Conservation (phyloP, 1,139 yeast genomes). For the Scheffersomyces parashehatae region DNA sequence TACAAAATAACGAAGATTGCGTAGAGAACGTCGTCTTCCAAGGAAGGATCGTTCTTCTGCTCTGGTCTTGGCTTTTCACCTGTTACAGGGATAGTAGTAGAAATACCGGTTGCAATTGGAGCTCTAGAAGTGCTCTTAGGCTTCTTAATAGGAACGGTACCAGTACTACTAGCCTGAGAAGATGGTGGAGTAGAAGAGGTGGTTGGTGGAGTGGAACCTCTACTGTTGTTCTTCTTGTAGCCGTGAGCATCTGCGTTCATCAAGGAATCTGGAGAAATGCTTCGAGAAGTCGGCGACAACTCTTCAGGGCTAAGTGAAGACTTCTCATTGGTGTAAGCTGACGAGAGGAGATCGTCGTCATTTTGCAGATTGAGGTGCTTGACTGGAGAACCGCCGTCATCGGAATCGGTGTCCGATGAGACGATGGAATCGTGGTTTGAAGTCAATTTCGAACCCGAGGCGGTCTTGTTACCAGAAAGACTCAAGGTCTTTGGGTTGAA, state of each 20-base stretch:
- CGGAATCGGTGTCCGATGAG: conserved; percentile 2
- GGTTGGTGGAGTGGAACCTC: conserved; percentile 14
- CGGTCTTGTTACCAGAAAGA: conserved; percentile 10
- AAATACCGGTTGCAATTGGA: conserved; percentile 69
- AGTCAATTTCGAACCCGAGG: neutral
- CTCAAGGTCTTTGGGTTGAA: conserved; percentile 45
- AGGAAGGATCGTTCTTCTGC: conserved; percentile 56
- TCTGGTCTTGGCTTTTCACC: conserved; percentile 77
- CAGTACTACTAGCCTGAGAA: conserved; percentile 2
- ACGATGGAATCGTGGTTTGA: conserved; percentile 4
- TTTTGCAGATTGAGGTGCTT: neutral
- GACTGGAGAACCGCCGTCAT: conserved; percentile 1
- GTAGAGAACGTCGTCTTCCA: conserved; percentile 73
- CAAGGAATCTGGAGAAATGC: conserved; percentile 47
- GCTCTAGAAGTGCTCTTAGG: conserved; percentile 36
- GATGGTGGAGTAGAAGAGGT: conserved; percentile 15
- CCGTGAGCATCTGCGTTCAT: conserved; percentile 27
- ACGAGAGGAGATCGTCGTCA: neutral
- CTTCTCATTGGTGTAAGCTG: conserved; percentile 22
- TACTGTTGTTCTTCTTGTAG: conserved; percentile 16
- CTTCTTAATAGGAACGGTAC: conserved; percentile 24
- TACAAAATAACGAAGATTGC: conserved; percentile 72
- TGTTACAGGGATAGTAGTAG: conserved; percentile 76
- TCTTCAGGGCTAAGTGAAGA: conserved; percentile 22
- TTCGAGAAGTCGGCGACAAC: conserved; percentile 41